phyloP scores from a whole-genome alignment of 768 basidiomycete species.

The Trametes cubensis region DNA sequence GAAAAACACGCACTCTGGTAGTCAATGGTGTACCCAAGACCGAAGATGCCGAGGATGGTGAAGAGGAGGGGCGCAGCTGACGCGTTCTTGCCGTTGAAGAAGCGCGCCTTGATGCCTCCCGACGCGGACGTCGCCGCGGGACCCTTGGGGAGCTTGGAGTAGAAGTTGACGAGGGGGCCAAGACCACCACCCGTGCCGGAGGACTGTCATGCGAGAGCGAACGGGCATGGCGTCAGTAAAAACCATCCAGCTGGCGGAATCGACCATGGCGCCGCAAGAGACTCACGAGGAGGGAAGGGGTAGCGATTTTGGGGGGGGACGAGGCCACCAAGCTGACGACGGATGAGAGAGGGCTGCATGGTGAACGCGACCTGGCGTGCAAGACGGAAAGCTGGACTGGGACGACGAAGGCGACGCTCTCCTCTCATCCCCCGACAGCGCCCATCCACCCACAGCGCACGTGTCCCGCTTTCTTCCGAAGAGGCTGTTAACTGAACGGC shows the following conservation, averaged over 20 bases:
- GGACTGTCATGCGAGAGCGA: conserved; percentile 50
- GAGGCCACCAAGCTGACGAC: conserved; percentile 81
- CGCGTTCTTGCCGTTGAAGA: conserved; percentile 86
- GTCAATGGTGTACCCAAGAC: conserved; percentile 84
- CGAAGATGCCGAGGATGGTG: conserved; percentile 67
- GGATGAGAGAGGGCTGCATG: conserved; percentile 85
- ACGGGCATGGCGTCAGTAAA: neutral
- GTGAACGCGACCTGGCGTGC: conserved; percentile 32
- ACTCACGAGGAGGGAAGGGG: conserved; percentile 84
- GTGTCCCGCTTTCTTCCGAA: conserved; percentile 19
- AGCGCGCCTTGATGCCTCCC: conserved; percentile 75
- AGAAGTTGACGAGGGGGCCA: conserved; percentile 87
- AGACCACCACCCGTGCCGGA: conserved; percentile 82
- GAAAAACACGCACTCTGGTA: conserved; percentile 73
- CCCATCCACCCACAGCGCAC: neutral
- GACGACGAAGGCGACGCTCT: conserved; percentile 1
- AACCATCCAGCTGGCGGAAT: neutral
- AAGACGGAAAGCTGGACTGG: conserved; percentile 11
- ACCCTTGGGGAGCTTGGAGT: conserved; percentile 96
- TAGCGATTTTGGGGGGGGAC: conserved; percentile 96
- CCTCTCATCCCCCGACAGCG: conserved; percentile 1
- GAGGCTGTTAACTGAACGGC: too few relatives aligned
- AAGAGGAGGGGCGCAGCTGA: conserved; percentile 68
- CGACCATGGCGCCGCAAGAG: neutral
- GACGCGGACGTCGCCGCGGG: conserved; percentile 58